Conservation (phyloP, 1,139 yeast genomes). For the Geotrichum armillariae region DNA sequence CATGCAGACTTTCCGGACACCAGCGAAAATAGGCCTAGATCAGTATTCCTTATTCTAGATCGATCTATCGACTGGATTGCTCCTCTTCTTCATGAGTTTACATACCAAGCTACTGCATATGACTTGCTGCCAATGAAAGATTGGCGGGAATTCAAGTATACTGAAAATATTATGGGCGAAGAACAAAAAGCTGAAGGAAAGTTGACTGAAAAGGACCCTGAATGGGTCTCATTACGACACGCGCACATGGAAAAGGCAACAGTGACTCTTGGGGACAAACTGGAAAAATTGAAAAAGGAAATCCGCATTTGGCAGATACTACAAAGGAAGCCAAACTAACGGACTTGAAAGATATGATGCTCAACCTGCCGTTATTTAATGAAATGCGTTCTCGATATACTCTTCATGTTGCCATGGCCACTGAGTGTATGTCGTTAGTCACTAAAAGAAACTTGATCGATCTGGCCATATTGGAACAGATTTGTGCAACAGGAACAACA, state of each 20-base stretch:
- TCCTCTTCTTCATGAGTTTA: slow-evolving; percentile 86
- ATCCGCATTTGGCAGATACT: slow-evolving; percentile 51
- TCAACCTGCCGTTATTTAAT: slow-evolving; percentile 43
- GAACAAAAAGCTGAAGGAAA: slow-evolving; percentile 48
- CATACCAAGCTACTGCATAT: slow-evolving; percentile 90
- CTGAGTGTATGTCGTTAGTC: slow-evolving; percentile 42
- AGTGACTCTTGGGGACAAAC: slow-evolving; percentile 58
- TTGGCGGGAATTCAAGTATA: slow-evolving; percentile 52
- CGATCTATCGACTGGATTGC: slow-evolving; percentile 81
- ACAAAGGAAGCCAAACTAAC: slow-evolving; percentile 37
- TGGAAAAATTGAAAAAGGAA: slow-evolving; percentile 67
- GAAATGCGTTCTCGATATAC: slow-evolving; percentile 42
- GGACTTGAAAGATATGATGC: slow-evolving; percentile 45
- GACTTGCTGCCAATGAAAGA: slow-evolving; percentile 58
- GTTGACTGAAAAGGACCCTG: slow-evolving; percentile 66
- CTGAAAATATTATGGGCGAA: slow-evolving; percentile 56
- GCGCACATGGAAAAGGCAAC: slow-evolving; percentile 76
- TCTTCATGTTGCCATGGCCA: slow-evolving; percentile 43
- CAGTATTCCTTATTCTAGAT: slow-evolving; percentile 76
- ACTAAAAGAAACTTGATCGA: slow-evolving; percentile 35
- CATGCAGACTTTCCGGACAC: slow-evolving; percentile 59
- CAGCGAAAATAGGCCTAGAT: slow-evolving; percentile 54
- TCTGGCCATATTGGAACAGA: slow-evolving; percentile 50
- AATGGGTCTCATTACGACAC: slow-evolving; percentile 75
- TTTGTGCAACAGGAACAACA: slow-evolving; percentile 67